Base-by-base conservation (phyloP, 2,329 filamentous ascomycete genomes). In the Tolypocladium amazonense region DNA sequence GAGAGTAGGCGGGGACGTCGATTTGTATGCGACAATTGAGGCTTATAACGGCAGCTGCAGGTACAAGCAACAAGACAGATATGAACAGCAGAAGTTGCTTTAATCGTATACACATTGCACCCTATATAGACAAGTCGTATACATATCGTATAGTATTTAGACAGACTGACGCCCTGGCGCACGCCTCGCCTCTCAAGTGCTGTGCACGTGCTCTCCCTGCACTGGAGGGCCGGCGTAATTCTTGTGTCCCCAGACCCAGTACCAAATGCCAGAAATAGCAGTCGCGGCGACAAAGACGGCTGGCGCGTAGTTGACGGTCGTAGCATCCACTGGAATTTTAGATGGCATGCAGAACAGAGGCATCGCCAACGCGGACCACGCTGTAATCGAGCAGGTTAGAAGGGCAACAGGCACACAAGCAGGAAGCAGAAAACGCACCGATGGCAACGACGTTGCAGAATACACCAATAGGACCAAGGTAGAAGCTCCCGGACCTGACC, bases 271-370 rank as follows among this genome's bases (percentile, higher is more conserved):
- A 1, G 88, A 83, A 60, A 90, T 79, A 45, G 76, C 56, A 59
- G 82, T 80, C 62, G 88, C 87, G 6, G 78, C 85, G 33, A 87
- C 81, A 65, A 90, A 89, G n/a, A 91, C 88, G 39, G 86, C 88
- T 18, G 85, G 85, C 1, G 87, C 88, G 71, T 89, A 91, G 78
- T 91, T 91, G 78, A 90, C 87, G 45, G 77, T 79, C 23, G 73
- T 69, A 37, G 68, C 72, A 0, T 79, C 80, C 45, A 88, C 84
- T 7, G 84, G 84, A n/a, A 88, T 75, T 52, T 73, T 73, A 0
- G 84, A 80, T 0, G 87, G 88, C 85, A 89, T 88, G 73, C 85
- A 90, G 78, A 90, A 90, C 20, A 90, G 81, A 1, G 88, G 87
- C 58, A 90, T 82, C 41, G 86, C 87, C 58, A 91, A 79, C 18